Evolutionary conservation across 1,139 yeast species (phyloP), one percentile per base, ranked within the genome.

Genomic region (Suhomyces yuchorum): DNA sequence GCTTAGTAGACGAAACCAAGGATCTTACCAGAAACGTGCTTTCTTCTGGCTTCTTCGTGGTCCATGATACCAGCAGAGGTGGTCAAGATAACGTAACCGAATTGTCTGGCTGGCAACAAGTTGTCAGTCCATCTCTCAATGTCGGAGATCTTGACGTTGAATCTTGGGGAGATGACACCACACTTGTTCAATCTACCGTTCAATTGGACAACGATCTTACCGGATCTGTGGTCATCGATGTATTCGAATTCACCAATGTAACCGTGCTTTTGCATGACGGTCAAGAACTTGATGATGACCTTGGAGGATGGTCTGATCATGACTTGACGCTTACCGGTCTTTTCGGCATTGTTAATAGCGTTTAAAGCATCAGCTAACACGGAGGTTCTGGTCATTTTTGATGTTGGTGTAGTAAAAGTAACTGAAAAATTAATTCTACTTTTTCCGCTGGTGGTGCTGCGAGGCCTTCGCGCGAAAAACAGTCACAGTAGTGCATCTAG

Each of bases 31-130:
- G 97, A 90, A 66, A 92, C 98, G 78, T 93, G 98, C 88, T 93
- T 93, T 86, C 98, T 88, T 85, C 97, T 91, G 65, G 99, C 99
- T 82, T 93, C 99, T 82, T 93, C 99, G 81, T 93, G 99, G 82
- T 93, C 98, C 97, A 93, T 91, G 67, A 93, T 93, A 80, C 99
- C 99, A 66, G 98, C 97, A 66, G 99, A 93, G 65, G 99, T 93
- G 75, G 99, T 92, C 71, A 92, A 84, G 74, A 92, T 87, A 70
- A 92, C 92, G 80, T 80, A 91, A 80, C 98, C 98, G 70, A 92
- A 92, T 79, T 92, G 98, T 87, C 98, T 90, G 59, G 98, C 96
- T 70, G 98, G 98, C 71, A 92, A 82, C 72, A 92, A 85, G 84
- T 90, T 91, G 75, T 85, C 96, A 65, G 96, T 91, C 98, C 98